Evolutionary conservation across 257 asterid genomes (phyloP).

Genomic region (Nyctanthes arbortristis): DNA sequence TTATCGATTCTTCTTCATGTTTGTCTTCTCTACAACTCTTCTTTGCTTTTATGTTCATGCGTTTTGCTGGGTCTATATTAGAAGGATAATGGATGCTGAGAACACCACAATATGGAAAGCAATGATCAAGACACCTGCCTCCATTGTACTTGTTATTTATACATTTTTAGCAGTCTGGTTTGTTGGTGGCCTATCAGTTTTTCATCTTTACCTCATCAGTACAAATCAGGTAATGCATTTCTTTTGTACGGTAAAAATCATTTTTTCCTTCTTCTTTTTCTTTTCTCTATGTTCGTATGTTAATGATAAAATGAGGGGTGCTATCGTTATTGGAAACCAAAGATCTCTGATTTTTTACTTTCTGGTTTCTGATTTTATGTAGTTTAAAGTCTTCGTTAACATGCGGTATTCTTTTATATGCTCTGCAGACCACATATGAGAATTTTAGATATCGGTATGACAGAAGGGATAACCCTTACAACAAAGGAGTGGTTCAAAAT

Average conservation of each 20-base stretch:
- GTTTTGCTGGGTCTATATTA: constrained; percentile 94
- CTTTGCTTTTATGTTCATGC: constrained; percentile 88
- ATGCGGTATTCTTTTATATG: too few species aligned
- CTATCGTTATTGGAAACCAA: too few species aligned
- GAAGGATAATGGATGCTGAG: constrained; percentile 66
- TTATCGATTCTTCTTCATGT: constrained; percentile 99
- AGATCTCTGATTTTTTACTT: not conserved
- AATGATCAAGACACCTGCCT: constrained; percentile 90
- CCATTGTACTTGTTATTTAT: constrained; percentile 84
- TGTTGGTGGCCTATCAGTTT: constrained; percentile 94
- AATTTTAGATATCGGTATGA: constrained; percentile 94
- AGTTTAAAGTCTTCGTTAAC: too few species aligned
- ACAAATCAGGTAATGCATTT: constrained; percentile 75
- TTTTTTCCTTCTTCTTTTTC: too few species aligned
- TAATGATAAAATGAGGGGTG: too few species aligned
- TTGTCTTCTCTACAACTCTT: constrained; percentile 95
- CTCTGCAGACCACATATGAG: constrained; percentile 94
- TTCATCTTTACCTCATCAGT: constrained; percentile 86
- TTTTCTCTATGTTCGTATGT: not conserved
- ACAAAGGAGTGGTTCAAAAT: constrained; percentile 79
- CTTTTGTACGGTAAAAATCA: not conserved
- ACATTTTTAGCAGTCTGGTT: constrained; percentile 94
- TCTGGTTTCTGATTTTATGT: too few species aligned
- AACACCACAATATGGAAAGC: constrained; percentile 80
- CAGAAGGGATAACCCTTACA: constrained; percentile 83